Evolutionary conservation across 441 rosid species (phyloP), one percentile per base, ranked within the genome.

Genomic region (Adansonia gregorii): DNA sequence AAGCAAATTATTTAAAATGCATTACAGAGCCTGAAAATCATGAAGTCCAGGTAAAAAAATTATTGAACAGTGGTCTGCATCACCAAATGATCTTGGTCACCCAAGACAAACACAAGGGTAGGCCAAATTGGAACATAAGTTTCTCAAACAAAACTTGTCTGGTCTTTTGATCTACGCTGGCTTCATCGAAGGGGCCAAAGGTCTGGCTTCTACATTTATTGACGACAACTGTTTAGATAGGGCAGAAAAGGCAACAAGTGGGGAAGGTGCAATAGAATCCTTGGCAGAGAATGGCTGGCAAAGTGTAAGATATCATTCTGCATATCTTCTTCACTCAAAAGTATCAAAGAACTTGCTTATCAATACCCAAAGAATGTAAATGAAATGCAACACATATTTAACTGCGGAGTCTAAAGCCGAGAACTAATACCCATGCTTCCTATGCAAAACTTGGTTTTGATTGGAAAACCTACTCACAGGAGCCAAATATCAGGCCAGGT

Each of bases 1-100:
- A 72, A 31, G 75, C 71, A 76, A 71, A 72, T 77, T 76, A 76
- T 70, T 70, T 17, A 45, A 51, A 74, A 58, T 64, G 64, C 8
- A 43, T 61, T 59, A 69, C 80, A 70, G 64, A 78, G 69, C 75
- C 76, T 45, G 59, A 48, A 46, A 83, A 79, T 72, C 58, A 46
- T 61, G 76, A 76, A 76, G 72, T 67, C 84, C 78, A 74, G 82
- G 86, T 80, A 82, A 79, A 75, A 35, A 78, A 72, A 49, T 67
- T 80, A 75, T 67, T 83, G 74, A 78, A 78, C 56, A 78, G 78
- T 83, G 83, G 78, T 76, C 58, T 78, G 81, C 85, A 60, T 78
- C 87, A 74, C 82, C 81, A 72, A 80, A 68, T 74, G 82, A 81
- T 67, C 71, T 48, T 71, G 79, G 82, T 73, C 79, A 81, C 81